These are phyloP conservation scores for Rhodotorula sp. DNA, from an alignment of 1,284 basidiomycete species.

Conservation along the genomic window DNA sequence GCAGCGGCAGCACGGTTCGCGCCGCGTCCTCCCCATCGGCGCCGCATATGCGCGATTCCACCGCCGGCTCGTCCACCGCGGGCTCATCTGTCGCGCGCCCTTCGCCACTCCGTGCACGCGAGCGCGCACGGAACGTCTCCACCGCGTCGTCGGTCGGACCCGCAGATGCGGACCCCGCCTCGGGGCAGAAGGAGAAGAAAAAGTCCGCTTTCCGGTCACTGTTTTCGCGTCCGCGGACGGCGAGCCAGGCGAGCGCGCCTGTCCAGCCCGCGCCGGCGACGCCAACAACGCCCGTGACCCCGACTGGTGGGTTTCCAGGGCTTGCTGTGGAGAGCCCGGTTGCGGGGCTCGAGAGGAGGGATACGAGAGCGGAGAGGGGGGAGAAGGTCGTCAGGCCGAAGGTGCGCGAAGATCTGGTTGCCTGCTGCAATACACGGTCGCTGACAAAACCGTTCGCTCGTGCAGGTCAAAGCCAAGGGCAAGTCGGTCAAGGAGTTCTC, in stretches of 20 bases:
- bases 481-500: conserved; percentile 43
- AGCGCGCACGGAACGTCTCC: not conserved
- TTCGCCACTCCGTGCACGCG: not conserved
- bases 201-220: not conserved
- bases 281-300: not conserved
- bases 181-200: conserved; percentile 7
- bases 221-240: conserved; percentile 5
- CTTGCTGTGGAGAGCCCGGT: not conserved
- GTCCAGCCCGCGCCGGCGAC: not conserved
- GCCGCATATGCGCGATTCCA: too few species aligned
- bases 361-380: conserved; percentile 6
- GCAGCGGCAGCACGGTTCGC: not conserved
- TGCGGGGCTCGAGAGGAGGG: not conserved
- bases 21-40: not conserved
- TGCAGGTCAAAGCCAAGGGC: conserved; percentile 36
- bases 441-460: not conserved
- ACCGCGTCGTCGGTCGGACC: not conserved
- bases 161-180: not conserved
- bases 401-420: too few species aligned
- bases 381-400: conserved; percentile 15
- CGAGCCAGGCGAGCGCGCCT: not conserved
- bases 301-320: not conserved
- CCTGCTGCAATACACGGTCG: too few species aligned
- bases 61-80: not conserved
- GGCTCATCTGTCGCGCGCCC: not conserved